These are phyloP conservation scores for Lablab purpureus DNA, from an alignment of 306 rosid species.

Conservation along the genomic window DNA sequence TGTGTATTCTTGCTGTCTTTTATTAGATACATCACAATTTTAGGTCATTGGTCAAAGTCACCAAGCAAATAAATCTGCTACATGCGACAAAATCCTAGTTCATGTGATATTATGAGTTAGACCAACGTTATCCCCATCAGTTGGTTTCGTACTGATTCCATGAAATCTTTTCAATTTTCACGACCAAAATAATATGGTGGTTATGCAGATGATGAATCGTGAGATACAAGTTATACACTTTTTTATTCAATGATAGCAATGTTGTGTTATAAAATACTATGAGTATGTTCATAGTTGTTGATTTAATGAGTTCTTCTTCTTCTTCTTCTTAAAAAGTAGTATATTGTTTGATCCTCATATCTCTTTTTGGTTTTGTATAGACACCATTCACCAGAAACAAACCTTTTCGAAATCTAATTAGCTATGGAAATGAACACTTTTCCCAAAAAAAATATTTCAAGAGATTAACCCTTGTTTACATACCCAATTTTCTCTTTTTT, in stretches of 20 bases:
- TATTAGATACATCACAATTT: constrained; percentile 42
- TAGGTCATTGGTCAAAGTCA: constrained; percentile 44
- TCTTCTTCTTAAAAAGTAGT: background rate
- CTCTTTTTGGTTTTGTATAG: background rate
- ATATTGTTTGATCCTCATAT: background rate
- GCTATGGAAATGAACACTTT: background rate
- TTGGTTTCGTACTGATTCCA: constrained; percentile 34
- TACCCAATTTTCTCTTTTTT: background rate
- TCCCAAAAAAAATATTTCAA: background rate
- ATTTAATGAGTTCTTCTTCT: constrained; percentile 3
- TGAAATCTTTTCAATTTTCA: background rate
- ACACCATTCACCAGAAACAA: background rate
- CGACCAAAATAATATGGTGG: constrained; percentile 3
- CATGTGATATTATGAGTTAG: constrained; percentile 26
- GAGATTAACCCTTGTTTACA: background rate
- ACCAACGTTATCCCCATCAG: constrained; percentile 37
- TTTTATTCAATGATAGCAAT: background rate
- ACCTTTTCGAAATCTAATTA: background rate
- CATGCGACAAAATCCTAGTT: constrained; percentile 36
- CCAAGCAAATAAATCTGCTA: constrained; percentile 16
- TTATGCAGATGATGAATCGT: constrained; percentile 2
- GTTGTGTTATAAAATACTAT: constrained; percentile 16
- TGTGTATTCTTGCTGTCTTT: constrained; percentile 38
- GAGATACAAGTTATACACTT: constrained; percentile 11
- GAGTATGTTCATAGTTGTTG: constrained; percentile 19